phyloP scores from a whole-genome alignment of 371 early-diverging fungal species.

The Mortierella sp. region DNA sequence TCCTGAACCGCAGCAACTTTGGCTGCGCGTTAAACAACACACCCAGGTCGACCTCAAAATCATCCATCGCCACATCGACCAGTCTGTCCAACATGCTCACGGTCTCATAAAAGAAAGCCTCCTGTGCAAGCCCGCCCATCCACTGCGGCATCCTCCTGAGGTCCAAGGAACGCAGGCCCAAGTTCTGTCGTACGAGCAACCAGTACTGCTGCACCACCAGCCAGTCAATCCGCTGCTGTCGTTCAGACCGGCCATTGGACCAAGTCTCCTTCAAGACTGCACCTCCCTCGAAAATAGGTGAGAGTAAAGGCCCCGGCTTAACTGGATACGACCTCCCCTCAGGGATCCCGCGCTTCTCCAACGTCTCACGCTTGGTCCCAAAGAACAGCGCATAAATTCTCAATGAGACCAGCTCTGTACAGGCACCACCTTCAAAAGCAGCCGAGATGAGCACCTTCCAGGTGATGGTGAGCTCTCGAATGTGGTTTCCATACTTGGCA shows the following conservation, averaged over 20 bases:
- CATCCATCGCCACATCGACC: neutral
- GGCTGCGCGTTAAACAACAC: neutral
- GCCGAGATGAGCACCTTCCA: conserved; percentile 5
- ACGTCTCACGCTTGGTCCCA: neutral
- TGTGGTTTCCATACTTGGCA: neutral
- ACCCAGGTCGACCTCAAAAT: conserved; percentile 1
- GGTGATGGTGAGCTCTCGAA: neutral
- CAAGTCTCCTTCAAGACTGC: neutral
- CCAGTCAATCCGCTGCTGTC: neutral
- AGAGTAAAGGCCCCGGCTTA: neutral
- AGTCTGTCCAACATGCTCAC: neutral
- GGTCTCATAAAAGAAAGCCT: neutral
- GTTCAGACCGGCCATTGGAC: neutral
- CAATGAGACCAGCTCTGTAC: neutral
- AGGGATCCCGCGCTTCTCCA: neutral
- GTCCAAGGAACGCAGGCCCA: neutral
- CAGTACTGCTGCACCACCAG: neutral
- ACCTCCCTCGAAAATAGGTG: neutral
- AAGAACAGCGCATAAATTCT: neutral
- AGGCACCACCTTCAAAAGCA: neutral
- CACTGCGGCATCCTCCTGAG: neutral
- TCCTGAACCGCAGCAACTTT: neutral
- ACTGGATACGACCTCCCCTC: neutral
- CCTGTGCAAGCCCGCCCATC: neutral
- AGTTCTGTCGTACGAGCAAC: neutral